Percentiles rank a stretch among this genome's conserved stretches.
Evolutionary conservation across 2,329 filamentous ascomycete genomes (phyloP).

Genomic region (Blastomyces percursus): DNA sequence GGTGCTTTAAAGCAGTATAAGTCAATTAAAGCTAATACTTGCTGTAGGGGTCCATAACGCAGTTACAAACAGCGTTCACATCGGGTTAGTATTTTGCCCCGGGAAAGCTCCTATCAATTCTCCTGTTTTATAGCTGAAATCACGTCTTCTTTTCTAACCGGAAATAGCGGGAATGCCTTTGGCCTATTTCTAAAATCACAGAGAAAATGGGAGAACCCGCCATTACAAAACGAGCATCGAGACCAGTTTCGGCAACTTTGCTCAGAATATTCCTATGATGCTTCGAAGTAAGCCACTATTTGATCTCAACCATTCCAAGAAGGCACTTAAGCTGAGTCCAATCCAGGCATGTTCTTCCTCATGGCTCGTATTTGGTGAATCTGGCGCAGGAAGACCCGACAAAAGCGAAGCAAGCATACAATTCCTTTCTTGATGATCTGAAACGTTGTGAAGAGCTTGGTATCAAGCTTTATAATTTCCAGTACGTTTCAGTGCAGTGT

Average conservation of each 20-base stretch:
- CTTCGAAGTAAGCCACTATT: constrained; percentile 37
- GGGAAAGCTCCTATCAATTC: background rate
- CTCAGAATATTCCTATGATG: constrained; percentile 58
- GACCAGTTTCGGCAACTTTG: constrained; percentile 60
- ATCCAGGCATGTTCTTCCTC: constrained; percentile 61
- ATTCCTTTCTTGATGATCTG: constrained; percentile 77
- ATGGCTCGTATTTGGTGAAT: constrained; percentile 95
- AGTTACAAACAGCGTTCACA: constrained; percentile 62
- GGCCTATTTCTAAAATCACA: constrained; percentile 95
- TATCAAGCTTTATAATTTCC: constrained; percentile 94
- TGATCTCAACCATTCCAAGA: background rate
- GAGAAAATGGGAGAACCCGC: constrained; percentile 82
- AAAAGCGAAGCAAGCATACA: constrained; percentile 78
- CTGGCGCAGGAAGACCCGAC: constrained; percentile 70
- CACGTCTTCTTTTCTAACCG: background rate
- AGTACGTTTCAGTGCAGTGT: constrained; percentile 34
- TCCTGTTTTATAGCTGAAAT: background rate
- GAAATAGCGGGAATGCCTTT: constrained; percentile 68
- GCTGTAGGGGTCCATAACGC: constrained; percentile 73
- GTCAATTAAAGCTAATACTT: background rate
- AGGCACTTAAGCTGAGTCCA: constrained; percentile 9
- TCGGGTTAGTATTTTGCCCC: constrained; percentile 42
- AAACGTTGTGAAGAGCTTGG: constrained; percentile 73
- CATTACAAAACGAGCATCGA: constrained; percentile 56
- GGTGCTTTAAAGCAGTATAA: background rate